Evolutionary conservation across 1,139 yeast genomes (phyloP).

Genomic region (Kodamaea derodonti): DNA sequence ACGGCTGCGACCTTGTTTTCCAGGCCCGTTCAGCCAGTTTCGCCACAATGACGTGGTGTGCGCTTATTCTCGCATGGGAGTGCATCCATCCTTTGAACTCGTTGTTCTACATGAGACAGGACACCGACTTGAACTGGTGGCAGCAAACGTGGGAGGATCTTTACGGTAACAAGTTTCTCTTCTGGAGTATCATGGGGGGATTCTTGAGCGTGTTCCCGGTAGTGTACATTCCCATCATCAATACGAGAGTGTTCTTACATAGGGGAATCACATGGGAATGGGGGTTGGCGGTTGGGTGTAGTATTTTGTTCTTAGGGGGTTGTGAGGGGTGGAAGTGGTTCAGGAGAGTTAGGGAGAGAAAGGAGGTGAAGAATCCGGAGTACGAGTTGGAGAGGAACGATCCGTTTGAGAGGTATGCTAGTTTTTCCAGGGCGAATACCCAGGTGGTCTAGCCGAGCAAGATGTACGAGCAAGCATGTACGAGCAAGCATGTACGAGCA

Average conservation of each 20-base stretch:
- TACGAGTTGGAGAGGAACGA: constrained; percentile 26
- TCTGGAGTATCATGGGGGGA: constrained; percentile 25
- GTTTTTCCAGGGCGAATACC: constrained; percentile 20
- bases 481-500: not conserved
- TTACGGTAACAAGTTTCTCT: constrained; percentile 23
- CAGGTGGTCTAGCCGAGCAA: constrained; percentile 6
- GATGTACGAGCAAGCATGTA: too few relatives aligned
- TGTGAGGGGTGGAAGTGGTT: constrained; percentile 26
- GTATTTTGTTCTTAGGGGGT: constrained; percentile 19
- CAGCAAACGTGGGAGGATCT: constrained; percentile 23
- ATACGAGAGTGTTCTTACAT: constrained; percentile 25
- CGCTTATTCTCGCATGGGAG: constrained; percentile 27
- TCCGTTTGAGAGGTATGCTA: constrained; percentile 24
- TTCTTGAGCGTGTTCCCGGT: constrained; percentile 25
- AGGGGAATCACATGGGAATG: constrained; percentile 25
- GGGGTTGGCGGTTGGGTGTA: constrained; percentile 24
- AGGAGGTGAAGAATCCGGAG: constrained; percentile 20
- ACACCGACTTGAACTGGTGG: constrained; percentile 24
- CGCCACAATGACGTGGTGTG: constrained; percentile 29
- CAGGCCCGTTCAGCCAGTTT: constrained; percentile 24
- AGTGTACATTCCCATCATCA: constrained; percentile 27
- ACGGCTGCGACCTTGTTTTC: constrained; percentile 21
- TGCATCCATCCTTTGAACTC: constrained; percentile 24
- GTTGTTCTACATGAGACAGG: constrained; percentile 24
- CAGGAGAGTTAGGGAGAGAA: constrained; percentile 19